Conservation (phyloP, 129 eudicot species). For the Rutidosis leptorrhynchoides region DNA sequence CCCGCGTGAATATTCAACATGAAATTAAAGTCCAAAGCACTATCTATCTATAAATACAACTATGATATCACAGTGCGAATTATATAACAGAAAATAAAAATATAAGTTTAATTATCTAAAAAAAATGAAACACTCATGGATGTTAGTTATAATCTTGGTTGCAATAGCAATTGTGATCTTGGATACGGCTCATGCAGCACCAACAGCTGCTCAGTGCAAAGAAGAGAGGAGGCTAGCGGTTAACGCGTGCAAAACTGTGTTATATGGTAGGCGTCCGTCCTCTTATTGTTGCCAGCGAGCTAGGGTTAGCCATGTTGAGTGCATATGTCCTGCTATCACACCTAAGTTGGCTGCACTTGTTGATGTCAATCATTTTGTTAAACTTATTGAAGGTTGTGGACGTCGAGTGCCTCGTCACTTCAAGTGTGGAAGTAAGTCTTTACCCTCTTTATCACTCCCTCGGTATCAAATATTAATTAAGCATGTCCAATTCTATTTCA, state of each 20-base stretch:
- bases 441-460: too few species aligned
- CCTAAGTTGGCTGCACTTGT: constrained; percentile 43
- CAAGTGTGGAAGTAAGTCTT: constrained; percentile 44
- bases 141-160: constrained; percentile 5
- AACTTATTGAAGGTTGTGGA: constrained; percentile 46
- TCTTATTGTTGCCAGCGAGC: constrained; percentile 36
- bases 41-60: constrained; percentile 9
- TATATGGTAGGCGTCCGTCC: constrained; percentile 31
- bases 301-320: constrained; percentile 35
- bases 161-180: constrained; percentile 8
- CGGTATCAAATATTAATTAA: too few species aligned
- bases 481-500: too few species aligned
- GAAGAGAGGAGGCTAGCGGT: constrained; percentile 29
- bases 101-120: background rate
- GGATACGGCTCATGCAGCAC: background rate
- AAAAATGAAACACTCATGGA: constrained; percentile 12
- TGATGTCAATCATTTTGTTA: constrained; percentile 31
- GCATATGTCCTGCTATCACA: constrained; percentile 44
- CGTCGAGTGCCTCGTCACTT: constrained; percentile 47
- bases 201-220: constrained; percentile 36
- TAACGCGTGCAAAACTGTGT: constrained; percentile 39
- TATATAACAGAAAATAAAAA: background rate
- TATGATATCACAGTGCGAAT: background rate
- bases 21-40: constrained; percentile 17
- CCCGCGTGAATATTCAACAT: constrained; percentile 4